These are phyloP conservation scores for Dendrothele bispora DNA, from an alignment of 768 basidiomycete genomes.

Conservation along the genomic window DNA sequence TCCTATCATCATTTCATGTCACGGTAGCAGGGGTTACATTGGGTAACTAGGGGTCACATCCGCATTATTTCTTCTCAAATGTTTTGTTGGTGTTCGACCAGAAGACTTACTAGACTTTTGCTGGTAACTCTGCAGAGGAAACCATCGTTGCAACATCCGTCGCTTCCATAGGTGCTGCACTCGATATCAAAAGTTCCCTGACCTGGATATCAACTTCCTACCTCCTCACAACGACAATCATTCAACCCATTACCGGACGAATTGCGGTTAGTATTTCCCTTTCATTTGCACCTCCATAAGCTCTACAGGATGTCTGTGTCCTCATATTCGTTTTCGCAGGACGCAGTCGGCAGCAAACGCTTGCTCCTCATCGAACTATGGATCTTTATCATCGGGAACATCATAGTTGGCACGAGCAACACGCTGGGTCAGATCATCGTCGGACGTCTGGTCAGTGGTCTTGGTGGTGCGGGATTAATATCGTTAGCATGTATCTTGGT, in stretches of 20 bases:
- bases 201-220: conserved; percentile 27
- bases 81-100: too few relatives aligned
- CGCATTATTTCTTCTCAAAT: too few relatives aligned
- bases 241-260: conserved; percentile 24
- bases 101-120: too few relatives aligned
- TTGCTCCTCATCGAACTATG: conserved; percentile 24
- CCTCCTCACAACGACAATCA: conserved; percentile 22
- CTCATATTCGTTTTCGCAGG: conserved; percentile 12
- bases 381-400: conserved; percentile 24
- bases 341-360: conserved; percentile 21
- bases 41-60: too few relatives aligned
- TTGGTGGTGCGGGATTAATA: conserved; percentile 25
- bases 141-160: conserved; percentile 26
- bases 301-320: background rate
- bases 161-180: conserved; percentile 21
- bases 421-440: conserved; percentile 22
- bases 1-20: too few relatives aligned
- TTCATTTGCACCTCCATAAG: background rate
- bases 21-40: too few relatives aligned
- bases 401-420: conserved; percentile 24
- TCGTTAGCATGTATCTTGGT: conserved; percentile 20
- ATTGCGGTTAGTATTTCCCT: conserved; percentile 15
- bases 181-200: conserved; percentile 21
- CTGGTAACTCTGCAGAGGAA: too few relatives aligned
- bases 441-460: conserved; percentile 23